phyloP scores from a whole-genome alignment of 1,284 basidiomycete genomes.

The Leccinum angustisporum region DNA sequence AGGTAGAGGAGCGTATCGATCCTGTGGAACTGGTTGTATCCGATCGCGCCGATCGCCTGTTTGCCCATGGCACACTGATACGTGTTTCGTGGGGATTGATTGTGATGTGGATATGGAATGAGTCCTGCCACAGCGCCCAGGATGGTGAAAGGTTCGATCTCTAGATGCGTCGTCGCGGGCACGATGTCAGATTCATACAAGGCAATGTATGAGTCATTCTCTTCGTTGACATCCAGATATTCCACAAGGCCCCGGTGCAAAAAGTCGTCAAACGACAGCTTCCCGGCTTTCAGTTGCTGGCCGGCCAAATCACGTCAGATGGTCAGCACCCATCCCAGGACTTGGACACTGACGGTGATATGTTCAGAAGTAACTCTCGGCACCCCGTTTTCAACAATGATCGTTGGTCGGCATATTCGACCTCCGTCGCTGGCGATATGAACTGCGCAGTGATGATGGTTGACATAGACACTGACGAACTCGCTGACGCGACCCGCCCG shows the following conservation, averaged over 20 bases:
- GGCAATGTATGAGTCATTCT: constrained; percentile 97
- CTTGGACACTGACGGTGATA: constrained; percentile 56
- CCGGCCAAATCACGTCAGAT: constrained; percentile 17
- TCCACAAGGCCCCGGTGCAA: constrained; percentile 95
- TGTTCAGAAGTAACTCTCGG: constrained; percentile 84
- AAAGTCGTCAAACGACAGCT: constrained; percentile 92
- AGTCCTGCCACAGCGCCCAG: constrained; percentile 97
- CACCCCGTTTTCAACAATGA: constrained; percentile 88
- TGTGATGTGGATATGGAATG: constrained; percentile 99
- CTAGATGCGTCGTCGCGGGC: constrained; percentile 86
- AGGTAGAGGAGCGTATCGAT: constrained; percentile 99
- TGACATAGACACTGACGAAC: constrained; percentile 97
- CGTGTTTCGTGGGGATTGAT: constrained; percentile 98
- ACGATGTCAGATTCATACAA: constrained; percentile 91
- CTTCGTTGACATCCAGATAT: constrained; percentile 99
- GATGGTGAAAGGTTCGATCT: constrained; percentile 98
- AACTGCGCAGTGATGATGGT: constrained; percentile 92
- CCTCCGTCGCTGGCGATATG: constrained; percentile 98
- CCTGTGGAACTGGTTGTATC: constrained; percentile 95
- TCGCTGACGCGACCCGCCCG: constrained; percentile 92
- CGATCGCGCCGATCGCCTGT: constrained; percentile 99
- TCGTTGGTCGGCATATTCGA: constrained; percentile 96
- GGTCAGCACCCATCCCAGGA: neutral
- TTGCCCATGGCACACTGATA: constrained; percentile 99
- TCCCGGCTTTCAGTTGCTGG: constrained; percentile 79